Evolutionary conservation across 495 filamentous ascomycete species (phyloP).

Genomic region (Emericellopsis terricola): DNA sequence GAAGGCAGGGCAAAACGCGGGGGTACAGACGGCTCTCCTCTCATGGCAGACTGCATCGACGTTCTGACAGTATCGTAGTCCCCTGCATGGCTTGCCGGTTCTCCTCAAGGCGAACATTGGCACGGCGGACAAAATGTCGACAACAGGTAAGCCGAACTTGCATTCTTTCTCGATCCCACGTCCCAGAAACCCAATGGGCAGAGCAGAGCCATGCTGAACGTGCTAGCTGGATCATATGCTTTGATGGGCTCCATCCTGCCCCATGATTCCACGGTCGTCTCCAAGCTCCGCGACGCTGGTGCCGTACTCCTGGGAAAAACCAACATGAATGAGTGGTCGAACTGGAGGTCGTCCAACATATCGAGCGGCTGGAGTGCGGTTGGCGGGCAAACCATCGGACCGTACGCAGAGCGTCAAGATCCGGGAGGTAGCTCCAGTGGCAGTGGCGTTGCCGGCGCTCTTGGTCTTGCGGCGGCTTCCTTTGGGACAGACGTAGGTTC

Average conservation of each 20-base stretch:
- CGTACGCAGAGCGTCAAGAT: conserved; percentile 21
- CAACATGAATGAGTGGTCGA: conserved; percentile 25
- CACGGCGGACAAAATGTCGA: conserved; percentile 48
- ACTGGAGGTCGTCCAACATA: conserved; percentile 14
- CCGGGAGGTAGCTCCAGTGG: conserved; percentile 18
- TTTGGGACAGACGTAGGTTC: conserved; percentile 14
- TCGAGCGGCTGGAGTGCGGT: conserved; percentile 26
- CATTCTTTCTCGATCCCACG: too few species aligned
- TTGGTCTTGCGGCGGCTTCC: conserved; percentile 10
- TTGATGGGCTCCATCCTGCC: conserved; percentile 31
- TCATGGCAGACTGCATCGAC: conserved; percentile 5
- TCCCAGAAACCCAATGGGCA: too few species aligned
- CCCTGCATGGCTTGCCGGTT: conserved; percentile 49
- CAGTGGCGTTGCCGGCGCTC: conserved; percentile 8
- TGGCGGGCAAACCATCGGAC: conserved; percentile 23
- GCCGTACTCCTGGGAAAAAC: conserved; percentile 31
- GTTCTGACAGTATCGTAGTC: conserved; percentile 17
- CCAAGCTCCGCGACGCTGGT: conserved; percentile 28
- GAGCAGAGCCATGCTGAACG: too few species aligned
- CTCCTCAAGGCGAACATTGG: conserved; percentile 59
- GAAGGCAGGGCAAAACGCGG: too few species aligned
- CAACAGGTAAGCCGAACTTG: too few species aligned
- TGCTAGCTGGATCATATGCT: conserved; percentile 35
- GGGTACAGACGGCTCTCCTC: too few species aligned
- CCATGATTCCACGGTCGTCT: conserved; percentile 24